phyloP scores from a whole-genome alignment of 2,329 filamentous ascomycete genomes.

The Podosphaera leucotricha region DNA sequence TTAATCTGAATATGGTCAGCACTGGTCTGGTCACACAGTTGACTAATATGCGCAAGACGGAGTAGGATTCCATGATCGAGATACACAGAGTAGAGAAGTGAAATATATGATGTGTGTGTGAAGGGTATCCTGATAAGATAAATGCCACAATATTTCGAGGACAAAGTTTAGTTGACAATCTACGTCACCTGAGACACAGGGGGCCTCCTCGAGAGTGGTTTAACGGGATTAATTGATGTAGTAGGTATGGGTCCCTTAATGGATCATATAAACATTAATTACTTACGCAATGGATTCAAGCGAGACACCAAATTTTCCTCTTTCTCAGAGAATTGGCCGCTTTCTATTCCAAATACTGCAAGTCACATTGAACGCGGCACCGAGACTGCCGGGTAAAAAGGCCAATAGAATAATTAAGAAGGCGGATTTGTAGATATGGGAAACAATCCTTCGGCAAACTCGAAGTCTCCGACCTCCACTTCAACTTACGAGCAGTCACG shows the following conservation, averaged over 20 bases:
- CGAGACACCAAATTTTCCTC: background rate
- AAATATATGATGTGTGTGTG: too few relatives aligned
- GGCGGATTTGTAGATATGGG: slow-evolving; percentile 17
- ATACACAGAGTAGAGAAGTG: too few relatives aligned
- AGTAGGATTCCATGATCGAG: background rate
- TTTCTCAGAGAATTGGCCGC: background rate
- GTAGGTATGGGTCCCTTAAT: too few relatives aligned
- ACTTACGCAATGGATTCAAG: background rate
- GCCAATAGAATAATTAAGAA: background rate
- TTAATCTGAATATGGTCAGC: slow-evolving; percentile 9
- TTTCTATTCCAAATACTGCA: background rate
- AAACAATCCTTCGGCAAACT: slow-evolving; percentile 20
- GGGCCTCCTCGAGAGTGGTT: background rate
- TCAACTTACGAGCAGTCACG: slow-evolving; percentile 11
- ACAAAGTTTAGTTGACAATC: background rate
- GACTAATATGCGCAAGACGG: background rate
- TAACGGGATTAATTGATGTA: too few relatives aligned
- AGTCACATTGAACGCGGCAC: slow-evolving; percentile 2
- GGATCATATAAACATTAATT: background rate
- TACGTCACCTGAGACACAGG: background rate
- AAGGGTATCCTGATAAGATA: too few relatives aligned
- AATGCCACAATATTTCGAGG: too few relatives aligned
- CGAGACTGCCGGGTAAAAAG: slow-evolving; percentile 4
- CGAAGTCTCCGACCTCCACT: slow-evolving; percentile 15
- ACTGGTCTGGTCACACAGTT: slow-evolving; percentile 6